These are phyloP conservation scores for Cercospora beticola DNA, from an alignment of 2,329 filamentous ascomycete genomes.

Conservation along the genomic window DNA sequence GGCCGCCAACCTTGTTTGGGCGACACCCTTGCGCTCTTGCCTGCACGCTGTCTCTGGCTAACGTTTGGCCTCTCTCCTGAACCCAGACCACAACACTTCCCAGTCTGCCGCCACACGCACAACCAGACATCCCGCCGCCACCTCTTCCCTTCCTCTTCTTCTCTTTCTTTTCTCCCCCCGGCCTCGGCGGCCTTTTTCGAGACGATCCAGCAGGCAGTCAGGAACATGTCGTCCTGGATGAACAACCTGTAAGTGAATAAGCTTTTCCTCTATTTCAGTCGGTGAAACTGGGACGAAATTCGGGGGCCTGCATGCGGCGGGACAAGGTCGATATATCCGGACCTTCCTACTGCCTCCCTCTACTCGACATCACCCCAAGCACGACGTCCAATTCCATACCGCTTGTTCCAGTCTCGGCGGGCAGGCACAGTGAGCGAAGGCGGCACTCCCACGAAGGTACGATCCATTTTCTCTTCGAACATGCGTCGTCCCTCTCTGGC, in stretches of 20 bases:
- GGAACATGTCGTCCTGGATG: constrained; percentile 41
- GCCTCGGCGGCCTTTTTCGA: neutral
- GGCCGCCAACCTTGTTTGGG: constrained; percentile 4
- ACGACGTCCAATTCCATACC: neutral
- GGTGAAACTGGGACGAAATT: constrained; percentile 27
- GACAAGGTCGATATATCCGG: constrained; percentile 20
- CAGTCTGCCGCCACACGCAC: neutral
- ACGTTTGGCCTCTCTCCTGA: constrained; percentile 5
- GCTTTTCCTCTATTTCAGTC: constrained; percentile 23
- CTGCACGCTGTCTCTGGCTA: neutral
- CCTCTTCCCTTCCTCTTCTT: neutral
- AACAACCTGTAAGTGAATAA: constrained; percentile 40
- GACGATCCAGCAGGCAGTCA: neutral
- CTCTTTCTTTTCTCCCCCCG: constrained; percentile 3
- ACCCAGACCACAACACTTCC: neutral
- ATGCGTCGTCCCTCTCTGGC: neutral
- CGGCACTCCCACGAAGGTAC: neutral
- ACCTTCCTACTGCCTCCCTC: constrained; percentile 7
- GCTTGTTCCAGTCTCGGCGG: neutral
- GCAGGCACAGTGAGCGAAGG: neutral
- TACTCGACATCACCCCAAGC: neutral
- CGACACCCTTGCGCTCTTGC: neutral
- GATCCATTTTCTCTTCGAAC: neutral
- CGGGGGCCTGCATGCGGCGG: constrained; percentile 26
- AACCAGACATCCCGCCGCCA: neutral